A percentile compares a stretch with the other conserved stretches of the same genome.
phyloP scores from a whole-genome alignment of 441 rosid genomes.

The California macrophylla region DNA sequence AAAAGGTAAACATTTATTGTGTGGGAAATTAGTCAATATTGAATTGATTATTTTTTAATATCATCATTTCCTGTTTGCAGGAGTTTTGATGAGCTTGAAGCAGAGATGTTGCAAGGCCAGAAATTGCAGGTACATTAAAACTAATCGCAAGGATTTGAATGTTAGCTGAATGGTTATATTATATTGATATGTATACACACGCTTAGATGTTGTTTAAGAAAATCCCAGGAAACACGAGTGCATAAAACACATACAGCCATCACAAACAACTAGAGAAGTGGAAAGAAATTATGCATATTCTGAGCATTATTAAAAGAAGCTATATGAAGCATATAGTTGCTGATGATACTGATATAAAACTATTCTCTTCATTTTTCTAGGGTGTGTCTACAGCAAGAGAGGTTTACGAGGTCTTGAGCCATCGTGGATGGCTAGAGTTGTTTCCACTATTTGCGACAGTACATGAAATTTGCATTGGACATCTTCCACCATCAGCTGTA shows the following conservation, averaged over 20 bases:
- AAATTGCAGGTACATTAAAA: conserved; percentile 62
- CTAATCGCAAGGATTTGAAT: background rate
- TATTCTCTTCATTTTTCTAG: conserved; percentile 26
- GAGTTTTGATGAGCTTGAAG: conserved; percentile 93
- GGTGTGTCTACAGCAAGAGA: conserved; percentile 90
- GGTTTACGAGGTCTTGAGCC: conserved; percentile 65
- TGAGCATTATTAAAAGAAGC: too few relatives aligned
- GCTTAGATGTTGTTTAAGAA: background rate
- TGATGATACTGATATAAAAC: background rate
- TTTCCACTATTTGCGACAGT: conserved; percentile 85
- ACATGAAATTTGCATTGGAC: conserved; percentile 63
- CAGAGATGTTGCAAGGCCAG: conserved; percentile 88
- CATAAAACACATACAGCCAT: background rate
- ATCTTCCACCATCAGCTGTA: conserved; percentile 72
- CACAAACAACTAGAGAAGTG: background rate
- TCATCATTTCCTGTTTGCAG: conserved; percentile 30
- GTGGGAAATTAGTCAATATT: background rate
- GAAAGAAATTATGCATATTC: background rate
- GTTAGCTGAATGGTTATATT: background rate
- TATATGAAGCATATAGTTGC: background rate
- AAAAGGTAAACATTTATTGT: conserved; percentile 42
- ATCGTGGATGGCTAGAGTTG: conserved; percentile 74
- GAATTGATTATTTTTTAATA: conserved; percentile 11
- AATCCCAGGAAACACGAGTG: background rate
- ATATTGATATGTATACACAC: too few relatives aligned